Conservation (phyloP, 257 asterid species). For the Primulina eburnea region DNA sequence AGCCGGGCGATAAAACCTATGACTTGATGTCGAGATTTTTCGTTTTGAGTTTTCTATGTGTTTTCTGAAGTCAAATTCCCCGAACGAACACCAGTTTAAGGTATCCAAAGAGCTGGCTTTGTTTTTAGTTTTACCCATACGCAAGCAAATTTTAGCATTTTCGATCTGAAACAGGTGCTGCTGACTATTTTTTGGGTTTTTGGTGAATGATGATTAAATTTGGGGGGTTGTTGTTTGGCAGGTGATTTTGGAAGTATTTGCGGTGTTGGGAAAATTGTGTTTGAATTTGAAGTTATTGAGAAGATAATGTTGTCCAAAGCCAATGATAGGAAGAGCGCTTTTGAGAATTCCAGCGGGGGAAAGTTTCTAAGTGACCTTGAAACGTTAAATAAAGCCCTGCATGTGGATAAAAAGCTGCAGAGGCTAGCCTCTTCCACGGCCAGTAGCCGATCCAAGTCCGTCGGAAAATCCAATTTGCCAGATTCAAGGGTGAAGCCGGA, state of each 20-base stretch:
- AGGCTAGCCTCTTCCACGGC: slow-evolving; percentile 70
- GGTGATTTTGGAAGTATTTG: slow-evolving; percentile 21
- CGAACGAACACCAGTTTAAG: neutral
- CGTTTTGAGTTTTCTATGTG: neutral
- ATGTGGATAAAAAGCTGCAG: slow-evolving; percentile 45
- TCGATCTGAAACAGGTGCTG: neutral
- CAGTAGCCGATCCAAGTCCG: slow-evolving; percentile 82
- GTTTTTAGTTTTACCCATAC: neutral
- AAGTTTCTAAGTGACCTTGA: slow-evolving; percentile 73
- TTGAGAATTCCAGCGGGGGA: slow-evolving; percentile 59
- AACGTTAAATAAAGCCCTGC: slow-evolving; percentile 59
- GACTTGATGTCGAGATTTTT: neutral
- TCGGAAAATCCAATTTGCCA: slow-evolving; percentile 54
- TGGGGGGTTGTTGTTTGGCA: slow-evolving; percentile 1
- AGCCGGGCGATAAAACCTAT: neutral
- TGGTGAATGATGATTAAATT: neutral
- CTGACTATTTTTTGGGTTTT: neutral
- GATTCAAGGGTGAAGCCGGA: slow-evolving; percentile 49
- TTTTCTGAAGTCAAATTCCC: neutral
- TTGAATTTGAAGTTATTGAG: slow-evolving; percentile 33
- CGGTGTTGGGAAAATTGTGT: slow-evolving; percentile 24
- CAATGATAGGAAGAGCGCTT: slow-evolving; percentile 59
- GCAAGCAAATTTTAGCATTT: neutral
- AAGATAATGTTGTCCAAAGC: slow-evolving; percentile 56
- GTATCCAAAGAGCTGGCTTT: neutral